Conservation (phyloP, 75 land plant genomes). For the Selaginella tamariscina region DNA sequence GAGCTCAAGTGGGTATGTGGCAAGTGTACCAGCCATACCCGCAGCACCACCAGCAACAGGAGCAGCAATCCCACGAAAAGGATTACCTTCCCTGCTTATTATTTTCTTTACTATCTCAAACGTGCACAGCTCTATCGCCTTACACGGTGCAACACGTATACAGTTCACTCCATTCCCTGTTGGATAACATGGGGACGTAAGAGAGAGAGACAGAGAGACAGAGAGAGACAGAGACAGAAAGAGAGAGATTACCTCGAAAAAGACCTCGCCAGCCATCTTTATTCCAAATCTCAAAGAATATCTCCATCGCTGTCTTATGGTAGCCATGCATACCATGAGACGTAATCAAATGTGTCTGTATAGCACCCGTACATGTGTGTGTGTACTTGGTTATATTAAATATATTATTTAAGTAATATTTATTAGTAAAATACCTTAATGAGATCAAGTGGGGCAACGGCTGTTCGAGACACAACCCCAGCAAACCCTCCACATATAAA, state of each 20-base stretch:
- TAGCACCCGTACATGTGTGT: no score
- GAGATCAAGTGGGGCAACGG: constrained; percentile 18
- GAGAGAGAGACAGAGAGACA: neutral
- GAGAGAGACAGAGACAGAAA: neutral
- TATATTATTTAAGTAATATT: no score
- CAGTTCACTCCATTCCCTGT: constrained; percentile 19
- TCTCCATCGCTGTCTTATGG: constrained; percentile 6
- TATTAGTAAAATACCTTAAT: constrained; percentile 17
- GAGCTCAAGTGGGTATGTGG: constrained; percentile 31
- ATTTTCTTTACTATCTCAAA: constrained; percentile 14
- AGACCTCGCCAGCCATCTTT: constrained; percentile 18
- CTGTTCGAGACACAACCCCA: constrained; percentile 20
- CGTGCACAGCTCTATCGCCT: constrained; percentile 16
- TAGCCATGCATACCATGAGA: constrained; percentile 14
- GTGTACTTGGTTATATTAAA: no score
- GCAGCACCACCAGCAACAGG: constrained; percentile 32
- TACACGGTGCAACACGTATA: constrained; percentile 18
- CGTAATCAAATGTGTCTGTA: constrained; percentile 17
- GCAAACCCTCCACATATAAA: constrained; percentile 21
- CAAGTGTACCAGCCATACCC: constrained; percentile 31
- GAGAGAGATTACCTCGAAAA: constrained; percentile 15
- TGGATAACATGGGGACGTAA: neutral
- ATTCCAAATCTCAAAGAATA: constrained; percentile 7
- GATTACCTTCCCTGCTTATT: constrained; percentile 13
- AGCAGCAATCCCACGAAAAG: constrained; percentile 10